phyloP scores from a whole-genome alignment of 139 green algal genomes.

The Tetradesmus obliquus region DNA sequence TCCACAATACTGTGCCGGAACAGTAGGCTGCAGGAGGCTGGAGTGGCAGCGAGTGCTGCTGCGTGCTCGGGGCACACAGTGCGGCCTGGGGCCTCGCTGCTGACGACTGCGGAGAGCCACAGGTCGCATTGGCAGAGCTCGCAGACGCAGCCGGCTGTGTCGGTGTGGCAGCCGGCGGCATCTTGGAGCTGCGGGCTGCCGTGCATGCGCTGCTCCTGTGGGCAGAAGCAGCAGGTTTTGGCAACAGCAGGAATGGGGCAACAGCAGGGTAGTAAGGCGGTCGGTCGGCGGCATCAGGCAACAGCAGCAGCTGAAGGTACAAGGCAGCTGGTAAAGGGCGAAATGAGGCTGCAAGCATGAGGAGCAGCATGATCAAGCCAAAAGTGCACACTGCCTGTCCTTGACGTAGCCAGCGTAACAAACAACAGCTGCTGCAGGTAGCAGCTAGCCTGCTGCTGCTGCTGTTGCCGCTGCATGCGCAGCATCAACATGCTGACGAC shows the following conservation, averaged over 20 bases:
- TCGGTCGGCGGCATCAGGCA: too few species aligned
- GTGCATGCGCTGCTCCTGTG: conserved; percentile 43
- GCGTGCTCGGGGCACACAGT: conserved; percentile 82
- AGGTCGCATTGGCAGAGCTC: conserved; percentile 78
- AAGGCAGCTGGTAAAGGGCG: too few species aligned
- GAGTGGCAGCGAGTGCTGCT: conserved; percentile 46
- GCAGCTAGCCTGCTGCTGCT: too few species aligned
- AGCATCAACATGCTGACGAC: too few species aligned
- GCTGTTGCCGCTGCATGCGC: too few species aligned
- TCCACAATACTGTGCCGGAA: conserved; percentile 58
- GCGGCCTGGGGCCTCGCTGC: conserved; percentile 45
- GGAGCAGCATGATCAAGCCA: too few species aligned
- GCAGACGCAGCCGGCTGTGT: conserved; percentile 69
- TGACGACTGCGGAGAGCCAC: conserved; percentile 76
- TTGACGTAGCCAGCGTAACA: too few species aligned
- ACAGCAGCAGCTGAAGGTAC: too few species aligned
- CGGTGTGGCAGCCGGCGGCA: background rate
- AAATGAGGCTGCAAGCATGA: too few species aligned
- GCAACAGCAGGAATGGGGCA: background rate
- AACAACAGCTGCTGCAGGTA: too few species aligned
- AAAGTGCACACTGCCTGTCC: too few species aligned
- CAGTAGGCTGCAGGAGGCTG: conserved; percentile 60
- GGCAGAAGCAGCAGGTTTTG: background rate
- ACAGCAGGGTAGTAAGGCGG: background rate
- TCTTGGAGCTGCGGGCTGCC: background rate